Evolutionary conservation across 108 stramenopile genomes (phyloP).

Genomic region (Pseudonitzschia delicatissima): DNA sequence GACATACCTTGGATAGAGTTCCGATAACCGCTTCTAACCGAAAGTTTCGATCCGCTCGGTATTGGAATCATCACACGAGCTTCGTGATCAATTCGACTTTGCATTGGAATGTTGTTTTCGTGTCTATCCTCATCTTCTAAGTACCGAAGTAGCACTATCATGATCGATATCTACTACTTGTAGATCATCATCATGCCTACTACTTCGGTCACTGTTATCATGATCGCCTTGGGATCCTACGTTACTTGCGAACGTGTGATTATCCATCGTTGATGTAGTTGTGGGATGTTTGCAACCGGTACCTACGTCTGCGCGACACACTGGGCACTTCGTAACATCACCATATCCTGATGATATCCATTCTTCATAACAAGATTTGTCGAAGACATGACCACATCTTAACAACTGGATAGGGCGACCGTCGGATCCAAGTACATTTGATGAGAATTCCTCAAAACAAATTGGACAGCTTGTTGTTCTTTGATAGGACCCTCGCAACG

Average conservation of each 20-base stretch:
- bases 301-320: conserved; percentile 46
- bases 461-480: conserved; percentile 52
- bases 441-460: conserved; percentile 54
- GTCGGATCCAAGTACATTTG: conserved; percentile 45
- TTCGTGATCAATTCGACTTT: too few relatives aligned
- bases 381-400: conserved; percentile 69
- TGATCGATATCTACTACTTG: too few relatives aligned
- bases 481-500: conserved; percentile 45
- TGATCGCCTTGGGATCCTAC: too few relatives aligned
- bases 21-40: conserved; percentile 33
- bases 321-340: conserved; percentile 44
- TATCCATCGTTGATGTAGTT: too few relatives aligned
- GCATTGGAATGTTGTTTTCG: too few relatives aligned
- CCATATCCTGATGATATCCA: conserved; percentile 44
- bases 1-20: conserved; percentile 36
- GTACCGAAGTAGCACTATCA: too few relatives aligned
- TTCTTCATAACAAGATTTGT: conserved; percentile 55
- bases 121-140: too few relatives aligned
- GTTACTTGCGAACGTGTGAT: too few relatives aligned
- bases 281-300: too few relatives aligned
- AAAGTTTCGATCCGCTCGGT: conserved; percentile 45
- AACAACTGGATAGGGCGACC: conserved; percentile 49
- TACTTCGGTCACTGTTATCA: too few relatives aligned
- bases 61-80: too few relatives aligned
- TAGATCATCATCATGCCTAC: too few relatives aligned